Evolutionary conservation across 2,329 filamentous ascomycete genomes (phyloP), one percentile per base, ranked within the genome.

Genomic region (Sordariomycetes sp.): DNA sequence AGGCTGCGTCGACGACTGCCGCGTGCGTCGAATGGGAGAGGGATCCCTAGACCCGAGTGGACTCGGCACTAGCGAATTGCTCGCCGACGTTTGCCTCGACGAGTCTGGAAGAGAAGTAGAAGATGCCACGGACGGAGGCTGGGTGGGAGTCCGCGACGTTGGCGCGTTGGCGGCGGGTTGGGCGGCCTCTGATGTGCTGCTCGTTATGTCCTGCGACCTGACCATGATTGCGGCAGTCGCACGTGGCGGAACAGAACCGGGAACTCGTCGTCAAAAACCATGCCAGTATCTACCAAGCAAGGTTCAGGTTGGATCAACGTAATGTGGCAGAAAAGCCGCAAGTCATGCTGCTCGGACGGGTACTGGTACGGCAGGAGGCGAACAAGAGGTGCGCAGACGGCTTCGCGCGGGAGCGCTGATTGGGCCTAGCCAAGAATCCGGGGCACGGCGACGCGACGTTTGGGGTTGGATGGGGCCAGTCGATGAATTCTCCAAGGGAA

Each of bases 1-100:
- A 69, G 61, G 64, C 64, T 68, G 54, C 55, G 66, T 66, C 6
- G 71, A 72, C 43, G 70, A 67, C 65, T 68, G 71, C 64, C 65
- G 68, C 43, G 64, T 64, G 34, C 73, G 72, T 55, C 76, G 70
- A 54, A 70, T 71, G 18, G 78, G 78, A 14, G 79, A 81, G 20
- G 75, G 67, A 59, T 81, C 78, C 64, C 79, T 71, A 18, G 73
- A 75, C 25, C 52, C 53, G 18, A 55, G 32, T 20, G 57, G 57
- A 35, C 46, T 54, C 24, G 56, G 40, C n/a, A 34, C 50, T 56
- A 55, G 53, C 28, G 59, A 59, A 51, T 53, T 58, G 51, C 52
- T 54, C 35, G 56, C n/a, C 25, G 56, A 58, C 28, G 56, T 54
- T 46, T 58, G 56, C 24, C 43, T 53, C 14, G 56, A 58, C 12